Evolutionary conservation across 441 rosid genomes (phyloP), one percentile per base, ranked within the genome.

Genomic region (Cnidoscolus chayamansa): DNA sequence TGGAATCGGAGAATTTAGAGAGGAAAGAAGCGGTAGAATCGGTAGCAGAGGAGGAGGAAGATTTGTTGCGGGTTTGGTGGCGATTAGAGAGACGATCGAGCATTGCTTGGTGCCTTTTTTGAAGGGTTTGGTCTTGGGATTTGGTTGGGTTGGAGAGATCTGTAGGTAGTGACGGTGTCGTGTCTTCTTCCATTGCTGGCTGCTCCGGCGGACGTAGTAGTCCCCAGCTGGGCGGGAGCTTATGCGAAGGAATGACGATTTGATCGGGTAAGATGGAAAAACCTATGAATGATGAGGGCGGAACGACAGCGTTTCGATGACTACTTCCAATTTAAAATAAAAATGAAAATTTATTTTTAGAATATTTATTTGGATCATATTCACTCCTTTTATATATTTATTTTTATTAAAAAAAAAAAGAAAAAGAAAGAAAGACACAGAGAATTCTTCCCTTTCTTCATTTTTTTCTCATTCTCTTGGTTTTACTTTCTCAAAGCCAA

Each of bases 81-180:
- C 96, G 90, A 73, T 78, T 82, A 30, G 94, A 79, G 81, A 93
- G 92, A 59, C 94, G 90, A 48, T 93, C 85, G 10, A 91, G 86
- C 96, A 93, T 87, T 66, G 81, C 86, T 77, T 84, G 78, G 75
- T 85, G 98, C 81, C 89, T 93, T 82, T 86, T 86, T 74, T 80
- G 82, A 43, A 86, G 63, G 31, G 79, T 59, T 20, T 74, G 50
- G 17, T 86, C 86, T 50, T 57, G 58, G 67, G 76, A 51, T 71
- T 65, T 70, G 65, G 51, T 31, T 13, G 67, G 51, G 51, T 68
- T 70, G 12, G 45, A 54, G 13, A 67, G 37, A 74, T 68, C 63
- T 40, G 45, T 40, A 3, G 45, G n/a, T 55, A 54, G 54, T 13
- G 63, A 57, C 53, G 56, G 40, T 57, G 49, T 2, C 1, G 51